Conservation (phyloP, 1,284 basidiomycete species). For the Sparassis latifolia region DNA sequence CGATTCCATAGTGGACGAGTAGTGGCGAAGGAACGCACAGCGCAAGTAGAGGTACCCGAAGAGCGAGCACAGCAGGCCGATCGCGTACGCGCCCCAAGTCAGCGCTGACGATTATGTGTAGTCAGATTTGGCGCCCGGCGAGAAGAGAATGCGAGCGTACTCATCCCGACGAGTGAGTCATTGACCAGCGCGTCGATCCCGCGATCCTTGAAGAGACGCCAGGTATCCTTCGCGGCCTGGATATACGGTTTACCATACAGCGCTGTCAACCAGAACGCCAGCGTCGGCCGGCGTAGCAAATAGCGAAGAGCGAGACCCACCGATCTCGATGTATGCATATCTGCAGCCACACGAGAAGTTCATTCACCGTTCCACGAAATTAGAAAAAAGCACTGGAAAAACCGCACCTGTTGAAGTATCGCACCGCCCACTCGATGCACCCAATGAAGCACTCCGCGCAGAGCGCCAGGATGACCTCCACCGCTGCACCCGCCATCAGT, state of each 20-base stretch:
- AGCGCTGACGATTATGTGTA: slow-evolving; percentile 35
- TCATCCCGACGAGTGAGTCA: slow-evolving; percentile 80
- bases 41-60: slow-evolving; percentile 81
- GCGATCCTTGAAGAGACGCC: slow-evolving; percentile 80
- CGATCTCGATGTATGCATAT: slow-evolving; percentile 82
- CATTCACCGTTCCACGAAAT: no score
- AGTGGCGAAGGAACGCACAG: slow-evolving; percentile 37
- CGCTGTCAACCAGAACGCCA: slow-evolving; percentile 31
- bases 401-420: slow-evolving; percentile 76
- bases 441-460: slow-evolving; percentile 78
- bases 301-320: slow-evolving; percentile 26
- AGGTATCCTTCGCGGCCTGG: slow-evolving; percentile 85
- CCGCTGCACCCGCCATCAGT: slow-evolving; percentile 31
- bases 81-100: slow-evolving; percentile 72
- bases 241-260: slow-evolving; percentile 87
- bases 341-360: slow-evolving; percentile 12
- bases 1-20: background rate
- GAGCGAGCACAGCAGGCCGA: slow-evolving; percentile 72
- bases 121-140: slow-evolving; percentile 1
- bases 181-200: slow-evolving; percentile 85
- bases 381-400: background rate
- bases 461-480: slow-evolving; percentile 72
- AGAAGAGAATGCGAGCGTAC: slow-evolving; percentile 30
- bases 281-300: background rate
- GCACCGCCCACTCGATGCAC: slow-evolving; percentile 63